phyloP scores from a whole-genome alignment of 106 monocot genomes.

The Platanthera zijinensis region DNA sequence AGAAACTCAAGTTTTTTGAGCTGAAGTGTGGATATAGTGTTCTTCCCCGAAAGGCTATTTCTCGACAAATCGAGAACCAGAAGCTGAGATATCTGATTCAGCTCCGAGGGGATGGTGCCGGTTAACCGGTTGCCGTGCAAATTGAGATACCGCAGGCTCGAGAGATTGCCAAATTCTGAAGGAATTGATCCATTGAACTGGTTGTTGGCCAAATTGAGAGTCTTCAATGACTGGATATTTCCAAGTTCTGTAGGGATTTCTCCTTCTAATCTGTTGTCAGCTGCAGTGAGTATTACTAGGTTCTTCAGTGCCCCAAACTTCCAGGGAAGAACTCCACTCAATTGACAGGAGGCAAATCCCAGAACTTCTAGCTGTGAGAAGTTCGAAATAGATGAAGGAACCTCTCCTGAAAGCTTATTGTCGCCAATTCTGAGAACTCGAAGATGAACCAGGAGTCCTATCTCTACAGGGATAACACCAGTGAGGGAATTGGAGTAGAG shows the following conservation, averaged over 20 bases:
- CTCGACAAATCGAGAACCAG: conserved; percentile 56
- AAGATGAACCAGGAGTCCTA: conserved; percentile 40
- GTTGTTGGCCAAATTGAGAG: conserved; percentile 75
- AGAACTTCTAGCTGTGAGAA: conserved; percentile 44
- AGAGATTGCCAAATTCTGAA: conserved; percentile 33
- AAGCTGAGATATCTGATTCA: conserved; percentile 49
- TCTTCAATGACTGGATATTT: conserved; percentile 26
- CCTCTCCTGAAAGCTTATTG: conserved; percentile 61
- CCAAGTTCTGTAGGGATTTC: conserved; percentile 47
- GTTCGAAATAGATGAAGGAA: conserved; percentile 37
- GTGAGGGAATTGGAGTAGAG: conserved; percentile 75
- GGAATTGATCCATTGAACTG: conserved; percentile 54
- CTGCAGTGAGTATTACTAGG: conserved; percentile 43
- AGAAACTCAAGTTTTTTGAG: conserved; percentile 52
- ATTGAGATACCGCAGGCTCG: conserved; percentile 42
- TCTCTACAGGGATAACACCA: conserved; percentile 54
- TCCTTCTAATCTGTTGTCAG: conserved; percentile 52
- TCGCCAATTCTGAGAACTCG: conserved; percentile 63
- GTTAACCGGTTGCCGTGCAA: conserved; percentile 51
- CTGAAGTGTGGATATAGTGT: conserved; percentile 25
- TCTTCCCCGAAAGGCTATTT: conserved; percentile 53
- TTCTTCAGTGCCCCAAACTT: conserved; percentile 41
- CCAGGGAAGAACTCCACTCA: conserved; percentile 53
- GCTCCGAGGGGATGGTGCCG: conserved; percentile 53
- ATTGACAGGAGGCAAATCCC: conserved; percentile 46